phyloP scores from a whole-genome alignment of 139 green algal species.

The Pleodorina starrii region DNA sequence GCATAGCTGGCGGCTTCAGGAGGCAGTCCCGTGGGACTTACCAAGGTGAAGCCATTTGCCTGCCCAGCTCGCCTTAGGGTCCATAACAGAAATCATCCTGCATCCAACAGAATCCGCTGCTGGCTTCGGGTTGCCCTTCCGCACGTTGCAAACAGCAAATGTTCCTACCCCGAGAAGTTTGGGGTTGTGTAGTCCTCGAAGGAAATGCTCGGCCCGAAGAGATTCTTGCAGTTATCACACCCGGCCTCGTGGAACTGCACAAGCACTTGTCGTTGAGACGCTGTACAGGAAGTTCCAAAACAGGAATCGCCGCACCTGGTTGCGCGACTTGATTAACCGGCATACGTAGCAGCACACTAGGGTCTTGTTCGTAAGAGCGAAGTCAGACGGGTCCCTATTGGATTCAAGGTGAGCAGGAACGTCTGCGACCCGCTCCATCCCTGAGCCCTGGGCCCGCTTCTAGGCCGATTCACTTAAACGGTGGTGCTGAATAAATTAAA shows the following conservation, averaged over 20 bases:
- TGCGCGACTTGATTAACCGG: conserved; percentile 64
- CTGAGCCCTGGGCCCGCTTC: neutral
- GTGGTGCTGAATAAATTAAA: too few species aligned
- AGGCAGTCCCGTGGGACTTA: conserved; percentile 23
- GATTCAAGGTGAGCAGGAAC: conserved; percentile 30
- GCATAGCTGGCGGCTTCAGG: too few species aligned
- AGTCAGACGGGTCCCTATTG: conserved; percentile 58
- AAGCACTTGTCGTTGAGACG: neutral
- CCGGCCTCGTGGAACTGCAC: conserved; percentile 71
- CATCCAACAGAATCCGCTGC: neutral
- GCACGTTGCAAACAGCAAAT: neutral
- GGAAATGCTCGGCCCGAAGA: conserved; percentile 70
- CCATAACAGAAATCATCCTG: conserved; percentile 78
- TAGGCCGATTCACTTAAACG: too few species aligned
- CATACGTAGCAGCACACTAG: conserved; percentile 69
- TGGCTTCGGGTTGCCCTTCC: neutral
- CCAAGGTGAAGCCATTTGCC: conserved; percentile 81
- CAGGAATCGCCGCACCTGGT: conserved; percentile 58
- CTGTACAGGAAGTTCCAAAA: neutral
- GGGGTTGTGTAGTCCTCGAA: conserved; percentile 80
- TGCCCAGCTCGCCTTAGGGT: conserved; percentile 78
- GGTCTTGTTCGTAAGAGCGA: conserved; percentile 67
- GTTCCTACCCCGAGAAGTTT: conserved; percentile 80
- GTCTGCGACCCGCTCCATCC: conserved; percentile 30
- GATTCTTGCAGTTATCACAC: conserved; percentile 85